phyloP scores from a whole-genome alignment of 768 basidiomycete genomes.

The Agrocybe chaxingu region DNA sequence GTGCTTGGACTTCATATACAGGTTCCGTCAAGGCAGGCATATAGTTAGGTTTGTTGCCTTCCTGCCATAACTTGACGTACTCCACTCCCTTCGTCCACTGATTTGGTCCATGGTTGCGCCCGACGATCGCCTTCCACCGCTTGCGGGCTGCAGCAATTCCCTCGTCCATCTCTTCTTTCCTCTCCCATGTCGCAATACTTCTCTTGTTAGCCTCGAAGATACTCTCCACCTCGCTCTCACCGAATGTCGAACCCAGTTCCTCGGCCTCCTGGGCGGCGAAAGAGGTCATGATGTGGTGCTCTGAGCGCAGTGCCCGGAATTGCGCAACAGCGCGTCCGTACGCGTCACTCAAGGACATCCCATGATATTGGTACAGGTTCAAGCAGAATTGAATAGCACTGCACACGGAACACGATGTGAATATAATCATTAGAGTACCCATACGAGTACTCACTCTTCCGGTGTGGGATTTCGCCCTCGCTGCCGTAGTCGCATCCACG shows the following conservation, averaged over 20 bases:
- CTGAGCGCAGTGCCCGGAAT: conserved; percentile 85
- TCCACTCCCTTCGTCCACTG: conserved; percentile 74
- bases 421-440: conserved; percentile 3
- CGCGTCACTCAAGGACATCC: conserved; percentile 67
- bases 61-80: conserved; percentile 71
- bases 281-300: conserved; percentile 71
- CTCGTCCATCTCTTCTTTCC: conserved; percentile 52
- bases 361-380: conserved; percentile 68
- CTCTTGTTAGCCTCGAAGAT: conserved; percentile 61
- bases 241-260: conserved; percentile 65
- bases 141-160: conserved; percentile 65
- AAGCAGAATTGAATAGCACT: conserved; percentile 82
- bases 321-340: conserved; percentile 79
- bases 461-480: conserved; percentile 77
- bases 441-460: conserved; percentile 73
- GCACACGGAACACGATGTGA: conserved; percentile 8
- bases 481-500: conserved; percentile 82
- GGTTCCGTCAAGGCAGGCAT: conserved; percentile 50
- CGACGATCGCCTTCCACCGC: conserved; percentile 71
- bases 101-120: conserved; percentile 36
- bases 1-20: conserved; percentile 8
- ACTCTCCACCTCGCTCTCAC: conserved; percentile 55
- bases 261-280: conserved; percentile 83
- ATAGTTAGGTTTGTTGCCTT: conserved; percentile 67
- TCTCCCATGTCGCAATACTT: conserved; percentile 57